Base-by-base conservation (phyloP, 345 rosid genomes). In the Lepidium aucheri region DNA sequence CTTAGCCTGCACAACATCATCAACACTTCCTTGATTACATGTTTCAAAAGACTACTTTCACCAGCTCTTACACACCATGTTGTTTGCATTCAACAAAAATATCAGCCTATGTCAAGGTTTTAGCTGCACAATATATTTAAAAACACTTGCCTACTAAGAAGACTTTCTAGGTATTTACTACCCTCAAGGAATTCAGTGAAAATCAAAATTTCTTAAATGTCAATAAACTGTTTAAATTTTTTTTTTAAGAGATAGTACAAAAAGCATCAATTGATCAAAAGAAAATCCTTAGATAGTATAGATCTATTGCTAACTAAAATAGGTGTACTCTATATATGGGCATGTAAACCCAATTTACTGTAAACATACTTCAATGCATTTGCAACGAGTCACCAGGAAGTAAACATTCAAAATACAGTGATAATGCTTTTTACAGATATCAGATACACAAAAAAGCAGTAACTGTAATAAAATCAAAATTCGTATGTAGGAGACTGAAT, bases 1-100 rank as follows among this genome's bases (percentile, higher is more conserved):
- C 80, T 86, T 89, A 54, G 87, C 90, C 96, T 89, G 87, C 53
- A 53, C 45, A 79, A 71, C 10, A 40, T 36, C 22, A 39, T 40
- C 58, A 63, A 52, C 63, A 58, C 44, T 69, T 52, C 53, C 10
- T 46, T 11, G 40, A 59, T 40, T 15, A 18, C 60, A 65, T 17
- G 12, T 24, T 57, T 40, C 30, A 24, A 8, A 38, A 40, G 16
- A 39, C 34, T 17, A 57, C 16, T 38, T 22, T 38, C 9, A 42
- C 62, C 62, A 18, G 40, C 40, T 54, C n/a, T 35, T 33, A 33
- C 8, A 9, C 60, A 54, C 22, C 4, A 32, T 22, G 20, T 17
- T 9, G 11, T 20, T 38, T 39, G 33, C 34, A 20, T 57, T 57
- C 35, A 39, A 22, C 45, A 57, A 35, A 57, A 22, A 33, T 39